Evolutionary conservation across 2,329 filamentous ascomycete species (phyloP), one percentile per base, ranked within the genome.

Genomic region (Cryphonectria nitschkei): DNA sequence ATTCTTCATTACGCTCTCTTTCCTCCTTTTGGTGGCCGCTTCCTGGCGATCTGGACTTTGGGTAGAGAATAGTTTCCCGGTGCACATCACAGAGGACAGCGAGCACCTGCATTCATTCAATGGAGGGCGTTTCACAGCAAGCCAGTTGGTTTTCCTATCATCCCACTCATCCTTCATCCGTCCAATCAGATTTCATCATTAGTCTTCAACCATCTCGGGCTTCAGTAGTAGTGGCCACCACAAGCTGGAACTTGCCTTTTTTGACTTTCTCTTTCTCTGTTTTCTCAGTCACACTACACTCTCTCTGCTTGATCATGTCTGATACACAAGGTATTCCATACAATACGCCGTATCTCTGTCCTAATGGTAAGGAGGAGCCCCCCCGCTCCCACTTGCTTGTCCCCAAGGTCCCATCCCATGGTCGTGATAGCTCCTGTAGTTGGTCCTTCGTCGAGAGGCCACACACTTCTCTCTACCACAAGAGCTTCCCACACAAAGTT

Each of bases 81-180:
- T 56, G 26, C 7, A 56, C 6, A 56, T 62, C 34, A 39, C 34
- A 62, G 29, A 62, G 7, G 58, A 34, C 58, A 50, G 16, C 16
- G 9, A 61, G 29, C 16, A 14, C 13, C 52, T 9, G 46, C 7
- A 19, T 22, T n/a, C 13, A 22, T 26, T 32, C 26, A 13, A 6
- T 32, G n/a, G 46, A 26, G 26, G 46, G 16, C 22, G 22, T n/a
- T 70, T 62, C 50, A 67, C 16, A 11, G 46, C 46, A 41, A 67
- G 65, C 50, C 46, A 65, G 52, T 68, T 69, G 37, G 43, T 65
- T 52, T 43, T 65, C 54, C 52, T 69, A 34, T 11, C 68, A 69
- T 65, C 56, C 37, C 54, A 32, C 70, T 70, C 68, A 70, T 70
- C 63, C 60, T 70, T 68, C 65, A 70, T 68, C 65, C 70, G 70